Conservation (phyloP, 495 filamentous ascomycete species). For the Amphirosellinia nigrospora region DNA sequence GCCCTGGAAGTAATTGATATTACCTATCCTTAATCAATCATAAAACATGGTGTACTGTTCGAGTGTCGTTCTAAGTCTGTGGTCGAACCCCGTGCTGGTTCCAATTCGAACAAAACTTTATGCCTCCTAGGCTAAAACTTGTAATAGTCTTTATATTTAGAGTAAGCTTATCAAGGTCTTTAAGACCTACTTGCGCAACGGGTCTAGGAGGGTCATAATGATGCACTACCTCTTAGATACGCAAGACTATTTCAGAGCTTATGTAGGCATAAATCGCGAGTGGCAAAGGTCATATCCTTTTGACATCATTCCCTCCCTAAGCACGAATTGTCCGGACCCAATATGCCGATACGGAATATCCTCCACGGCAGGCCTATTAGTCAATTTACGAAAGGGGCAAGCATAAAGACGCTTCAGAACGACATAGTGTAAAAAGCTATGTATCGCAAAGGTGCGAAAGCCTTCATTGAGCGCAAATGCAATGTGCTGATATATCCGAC, state of each 20-base stretch:
- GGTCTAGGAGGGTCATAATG: background rate
- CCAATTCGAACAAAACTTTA: too few species aligned
- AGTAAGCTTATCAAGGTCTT: too few species aligned
- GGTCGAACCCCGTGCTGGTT: too few species aligned
- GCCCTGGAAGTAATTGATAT: too few species aligned
- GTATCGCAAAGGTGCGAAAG: background rate
- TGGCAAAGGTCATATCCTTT: background rate
- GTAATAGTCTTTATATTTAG: too few species aligned
- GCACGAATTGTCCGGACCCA: background rate
- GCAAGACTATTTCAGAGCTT: background rate
- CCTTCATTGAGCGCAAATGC: slow-evolving; percentile 1
- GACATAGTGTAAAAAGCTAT: background rate
- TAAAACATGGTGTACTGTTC: too few species aligned
- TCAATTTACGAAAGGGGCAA: background rate
- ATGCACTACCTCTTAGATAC: background rate
- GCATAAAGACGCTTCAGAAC: background rate
- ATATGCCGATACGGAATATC: background rate
- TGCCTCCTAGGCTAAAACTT: too few species aligned
- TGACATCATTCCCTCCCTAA: background rate
- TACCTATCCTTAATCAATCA: too few species aligned
- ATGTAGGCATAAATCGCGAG: background rate
- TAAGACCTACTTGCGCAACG: too few species aligned
- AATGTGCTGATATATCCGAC: slow-evolving; percentile 12
- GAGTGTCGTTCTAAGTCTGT: too few species aligned
- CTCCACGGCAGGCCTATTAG: background rate